These are phyloP conservation scores for Curvularia sp. DNA, from an alignment of 2,329 filamentous ascomycete genomes.

Conservation along the genomic window DNA sequence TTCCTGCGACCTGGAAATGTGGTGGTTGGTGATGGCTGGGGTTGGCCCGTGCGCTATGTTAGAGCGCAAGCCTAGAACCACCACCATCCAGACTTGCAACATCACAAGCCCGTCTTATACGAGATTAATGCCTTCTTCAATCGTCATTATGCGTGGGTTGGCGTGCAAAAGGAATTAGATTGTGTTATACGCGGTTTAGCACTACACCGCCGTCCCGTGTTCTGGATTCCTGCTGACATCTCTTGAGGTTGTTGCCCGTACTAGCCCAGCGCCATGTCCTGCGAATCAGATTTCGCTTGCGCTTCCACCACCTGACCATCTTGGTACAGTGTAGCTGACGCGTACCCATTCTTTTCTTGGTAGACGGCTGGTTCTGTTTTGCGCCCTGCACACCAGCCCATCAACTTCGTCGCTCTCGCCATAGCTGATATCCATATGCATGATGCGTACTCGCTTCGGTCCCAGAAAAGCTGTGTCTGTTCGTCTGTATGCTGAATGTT, in stretches of 20 bases:
- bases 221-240: neutral
- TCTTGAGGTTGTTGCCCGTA: neutral
- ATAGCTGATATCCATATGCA: no score
- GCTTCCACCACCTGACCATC: neutral
- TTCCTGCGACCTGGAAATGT: conserved; percentile 39
- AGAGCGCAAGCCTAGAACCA: conserved; percentile 9
- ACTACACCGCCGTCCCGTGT: neutral
- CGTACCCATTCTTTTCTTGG: conserved; percentile 9
- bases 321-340: neutral
- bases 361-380: neutral
- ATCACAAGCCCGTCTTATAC: conserved; percentile 5
- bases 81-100: neutral
- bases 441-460: neutral
- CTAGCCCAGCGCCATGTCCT: conserved; percentile 9
- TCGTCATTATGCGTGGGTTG: neutral
- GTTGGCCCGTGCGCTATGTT: conserved; percentile 21
- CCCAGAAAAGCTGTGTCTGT: neutral
- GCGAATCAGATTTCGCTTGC: conserved; percentile 4
- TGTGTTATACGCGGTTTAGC: neutral
- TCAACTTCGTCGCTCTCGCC: neutral
- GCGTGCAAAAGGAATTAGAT: neutral
- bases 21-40: conserved; percentile 43
- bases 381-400: neutral
- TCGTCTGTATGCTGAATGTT: neutral
- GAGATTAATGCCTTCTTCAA: neutral